These are phyloP conservation scores for Zopfochytrium polystomum DNA, from an alignment of 371 early-diverging fungal species.

Conservation along the genomic window DNA sequence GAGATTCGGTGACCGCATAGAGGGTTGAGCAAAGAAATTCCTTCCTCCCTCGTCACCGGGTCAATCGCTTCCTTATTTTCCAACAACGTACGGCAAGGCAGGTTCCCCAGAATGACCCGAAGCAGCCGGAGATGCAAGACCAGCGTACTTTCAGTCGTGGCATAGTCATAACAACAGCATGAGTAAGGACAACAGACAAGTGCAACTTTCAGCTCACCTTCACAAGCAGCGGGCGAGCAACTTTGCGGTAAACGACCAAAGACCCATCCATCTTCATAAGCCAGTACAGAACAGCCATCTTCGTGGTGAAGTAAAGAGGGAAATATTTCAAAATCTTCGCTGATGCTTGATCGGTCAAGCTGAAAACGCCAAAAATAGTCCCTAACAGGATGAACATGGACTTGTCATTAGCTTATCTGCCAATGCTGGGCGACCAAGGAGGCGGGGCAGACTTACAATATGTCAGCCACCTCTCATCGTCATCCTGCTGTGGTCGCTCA, in stretches of 20 bases:
- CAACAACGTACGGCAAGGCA: too few species aligned
- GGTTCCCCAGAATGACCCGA: too few species aligned
- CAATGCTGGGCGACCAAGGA: slow-evolving; percentile 1
- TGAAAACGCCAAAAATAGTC: slow-evolving; percentile 39
- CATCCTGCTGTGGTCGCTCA: slow-evolving; percentile 40
- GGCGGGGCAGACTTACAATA: slow-evolving; percentile 49
- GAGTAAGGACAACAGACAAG: neutral
- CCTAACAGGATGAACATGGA: slow-evolving; percentile 23
- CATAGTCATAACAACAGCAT: neutral
- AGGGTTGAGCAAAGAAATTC: too few species aligned
- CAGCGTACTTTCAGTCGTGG: too few species aligned
- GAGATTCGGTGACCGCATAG: too few species aligned
- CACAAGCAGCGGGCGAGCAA: slow-evolving; percentile 32
- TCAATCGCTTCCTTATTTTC: too few species aligned
- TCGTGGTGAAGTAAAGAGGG: slow-evolving; percentile 39
- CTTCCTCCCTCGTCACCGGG: too few species aligned
- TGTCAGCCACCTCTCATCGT: slow-evolving; percentile 50
- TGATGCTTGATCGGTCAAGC: slow-evolving; percentile 33
- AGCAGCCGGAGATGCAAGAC: too few species aligned
- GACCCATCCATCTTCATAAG: slow-evolving; percentile 37
- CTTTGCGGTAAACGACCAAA: slow-evolving; percentile 34
- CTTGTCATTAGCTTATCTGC: neutral
- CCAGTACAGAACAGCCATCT: slow-evolving; percentile 43
- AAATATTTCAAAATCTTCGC: slow-evolving; percentile 23
- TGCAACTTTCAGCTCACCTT: slow-evolving; percentile 17